Evolutionary conservation across 1,284 basidiomycete species (phyloP), one percentile per base, ranked within the genome.

Genomic region (Boletus sp.): DNA sequence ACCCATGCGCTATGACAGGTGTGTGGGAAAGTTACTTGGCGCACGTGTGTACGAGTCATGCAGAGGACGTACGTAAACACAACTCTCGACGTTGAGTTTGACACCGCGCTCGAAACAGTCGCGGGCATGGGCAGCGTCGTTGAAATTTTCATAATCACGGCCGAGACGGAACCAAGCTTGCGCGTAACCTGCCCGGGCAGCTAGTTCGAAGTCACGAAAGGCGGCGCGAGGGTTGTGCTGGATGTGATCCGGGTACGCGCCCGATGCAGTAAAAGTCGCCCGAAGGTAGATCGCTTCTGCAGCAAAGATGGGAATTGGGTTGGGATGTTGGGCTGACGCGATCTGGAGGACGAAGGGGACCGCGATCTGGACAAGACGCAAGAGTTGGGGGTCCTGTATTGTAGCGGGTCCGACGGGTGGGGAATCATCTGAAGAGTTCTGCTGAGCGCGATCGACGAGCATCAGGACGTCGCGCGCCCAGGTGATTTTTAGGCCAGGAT

Each of bases 91-190:
- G 23, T 83, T 83, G 21, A 80, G 76, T 63, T 86, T 85, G 35
- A 88, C 82, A 2, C 93, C 95, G 10, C 91, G 83, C 66, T 93
- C 89, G 71, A 95, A 96, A 66, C 93, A 95, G 46, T 93, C 90
- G 51, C 79, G 83, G 0, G 95, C 94, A 43, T 89, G 84, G 0
- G 74, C 63, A 2, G 82, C 60, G 73, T 97, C 93, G 28, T 86
- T 86, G 62, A 96, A 94, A 56, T 86, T 87, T 78, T 98, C 96
- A 72, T 98, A 97, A 68, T 97, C 95, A 31, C 90, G 80, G 0
- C 94, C 95, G 4, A 97, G 84, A 50, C 89, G 83, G 77, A 95
- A 97, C 95, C 95, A 98, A 0, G 91, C 90, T 28, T 83, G 78
- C 14, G 80, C 76, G 65, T 86, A 89, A 0, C 94, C 94, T 3